Percentiles rank a stretch among this genome's conserved stretches.
These are phyloP conservation scores for Lobulomyces angularis DNA, from an alignment of 192 early-diverging fungal genomes.

Conservation along the genomic window DNA sequence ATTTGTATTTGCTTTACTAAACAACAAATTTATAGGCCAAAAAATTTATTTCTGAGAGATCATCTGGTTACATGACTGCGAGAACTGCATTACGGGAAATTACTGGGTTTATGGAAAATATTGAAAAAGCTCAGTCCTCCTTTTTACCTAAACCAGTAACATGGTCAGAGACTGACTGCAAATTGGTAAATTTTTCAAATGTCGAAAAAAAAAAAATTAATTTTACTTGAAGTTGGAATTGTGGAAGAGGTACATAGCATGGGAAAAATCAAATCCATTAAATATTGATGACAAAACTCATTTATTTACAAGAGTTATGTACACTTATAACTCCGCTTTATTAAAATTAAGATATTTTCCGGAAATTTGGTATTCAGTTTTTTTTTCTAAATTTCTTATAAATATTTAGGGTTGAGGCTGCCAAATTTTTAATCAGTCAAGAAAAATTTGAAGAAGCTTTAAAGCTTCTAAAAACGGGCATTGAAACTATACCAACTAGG, in stretches of 20 bases:
- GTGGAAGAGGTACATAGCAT: slow-evolving; percentile 82
- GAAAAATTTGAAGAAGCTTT: slow-evolving; percentile 49
- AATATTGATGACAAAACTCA: slow-evolving; percentile 36
- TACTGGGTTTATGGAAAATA: slow-evolving; percentile 60
- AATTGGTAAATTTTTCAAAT: slow-evolving; percentile 30
- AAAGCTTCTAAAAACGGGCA: slow-evolving; percentile 47
- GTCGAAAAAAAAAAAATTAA: slow-evolving; percentile 7
- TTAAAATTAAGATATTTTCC: slow-evolving; percentile 74
- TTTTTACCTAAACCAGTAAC: slow-evolving; percentile 60
- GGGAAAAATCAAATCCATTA: slow-evolving; percentile 84
- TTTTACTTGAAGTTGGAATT: slow-evolving; percentile 35
- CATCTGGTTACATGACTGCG: slow-evolving; percentile 87
- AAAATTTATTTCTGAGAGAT: slow-evolving; percentile 72
- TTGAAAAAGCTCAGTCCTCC: slow-evolving; percentile 44
- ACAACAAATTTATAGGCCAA: slow-evolving; percentile 49
- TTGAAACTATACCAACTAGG: slow-evolving; percentile 60
- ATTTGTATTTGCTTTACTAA: background rate
- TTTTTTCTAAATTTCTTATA: background rate
- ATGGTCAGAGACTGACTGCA: slow-evolving; percentile 65
- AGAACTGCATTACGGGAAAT: slow-evolving; percentile 74
- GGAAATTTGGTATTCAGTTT: slow-evolving; percentile 62
- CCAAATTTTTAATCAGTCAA: slow-evolving; percentile 41
- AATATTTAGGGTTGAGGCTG: slow-evolving; percentile 34
- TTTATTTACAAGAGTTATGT: slow-evolving; percentile 58
- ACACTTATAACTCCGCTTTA: slow-evolving; percentile 78